Evolutionary conservation across 495 filamentous ascomycete genomes (phyloP), one percentile per base, ranked within the genome.

Genomic region (Hypoxylon fragiforme): DNA sequence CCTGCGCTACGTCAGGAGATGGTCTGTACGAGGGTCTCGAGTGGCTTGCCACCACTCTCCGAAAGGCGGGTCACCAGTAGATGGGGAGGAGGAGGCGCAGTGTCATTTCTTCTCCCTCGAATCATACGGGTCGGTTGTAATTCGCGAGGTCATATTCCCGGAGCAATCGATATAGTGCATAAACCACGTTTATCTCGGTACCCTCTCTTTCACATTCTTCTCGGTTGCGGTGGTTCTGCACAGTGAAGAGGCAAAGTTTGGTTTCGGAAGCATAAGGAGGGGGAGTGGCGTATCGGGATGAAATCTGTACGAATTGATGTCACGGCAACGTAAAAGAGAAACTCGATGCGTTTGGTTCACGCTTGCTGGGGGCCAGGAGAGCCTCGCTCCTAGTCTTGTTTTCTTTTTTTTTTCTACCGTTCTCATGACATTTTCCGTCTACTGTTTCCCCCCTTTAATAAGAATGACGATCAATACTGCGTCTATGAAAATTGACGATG

Each of bases 21-120:
- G 94, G 94, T 89, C 88, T 99, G 62, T 99, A 97, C 73, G 94
- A 99, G 78, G 94, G 94, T 85, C 87, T 99, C 64, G 94, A 99
- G 77, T 99, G 94, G 94, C 86, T 99, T 71, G 90, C 91, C 77
- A 89, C 88, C 76, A 88, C 90, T 65, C 88, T 98, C 78, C 85
- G 89, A 74, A 95, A 95, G 84, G 85, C 88, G 66, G 88, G 87
- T 71, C 89, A 87, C 75, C 81, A 85, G 73, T 95, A 92, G 76
- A 68, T 55, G 56, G 24, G 24, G 57, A 40, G 24, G 57, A 40
- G 53, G 60, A 57, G 43, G 44, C 34, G 54, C 57, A 39, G 42
- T 54, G 48, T 54, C 21, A 57, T 56, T 57, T 60, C 60, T 57
- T 62, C 61, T 65, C 62, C 65, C 64, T 56, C 57, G 24, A 44